Evolutionary conservation across 2,329 filamentous ascomycete genomes (phyloP).

Genomic region (Exophiala alcalophila): DNA sequence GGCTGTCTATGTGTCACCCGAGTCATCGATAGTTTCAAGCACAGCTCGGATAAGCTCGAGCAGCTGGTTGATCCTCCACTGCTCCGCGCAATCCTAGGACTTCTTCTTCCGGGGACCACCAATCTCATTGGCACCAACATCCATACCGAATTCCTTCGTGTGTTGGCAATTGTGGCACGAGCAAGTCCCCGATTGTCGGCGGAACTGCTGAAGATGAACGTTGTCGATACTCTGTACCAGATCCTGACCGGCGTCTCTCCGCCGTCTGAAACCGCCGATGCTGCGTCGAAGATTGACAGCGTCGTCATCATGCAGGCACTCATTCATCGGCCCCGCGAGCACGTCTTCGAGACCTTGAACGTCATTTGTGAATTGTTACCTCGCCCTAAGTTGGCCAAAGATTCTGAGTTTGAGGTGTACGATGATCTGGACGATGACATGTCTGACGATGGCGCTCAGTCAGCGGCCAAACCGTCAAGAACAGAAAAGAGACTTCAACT

Average conservation of each 20-base stretch:
- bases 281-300: constrained; percentile 84
- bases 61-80: constrained; percentile 87
- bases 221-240: constrained; percentile 96
- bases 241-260: constrained; percentile 95
- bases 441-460: constrained; percentile 35
- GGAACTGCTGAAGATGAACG: constrained; percentile 91
- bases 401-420: constrained; percentile 48
- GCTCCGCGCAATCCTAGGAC: constrained; percentile 76
- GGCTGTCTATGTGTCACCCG: constrained; percentile 92
- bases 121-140: constrained; percentile 93
- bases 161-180: constrained; percentile 83
- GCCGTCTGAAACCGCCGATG: constrained; percentile 71
- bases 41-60: constrained; percentile 82
- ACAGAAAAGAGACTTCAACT: constrained; percentile 78
- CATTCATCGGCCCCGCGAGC: constrained; percentile 90
- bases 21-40: constrained; percentile 95
- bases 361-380: constrained; percentile 94
- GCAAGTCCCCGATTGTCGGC: constrained; percentile 83
- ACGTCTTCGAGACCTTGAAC: constrained; percentile 95
- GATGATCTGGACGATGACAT: constrained; percentile 47
- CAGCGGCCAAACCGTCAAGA: constrained; percentile 31
- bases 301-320: constrained; percentile 98
- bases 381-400: constrained; percentile 59
- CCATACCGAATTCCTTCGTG: constrained; percentile 91
- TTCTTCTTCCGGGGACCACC: constrained; percentile 88